phyloP scores from a whole-genome alignment of 2,329 filamentous ascomycete genomes.

The Fusarium floridanum region DNA sequence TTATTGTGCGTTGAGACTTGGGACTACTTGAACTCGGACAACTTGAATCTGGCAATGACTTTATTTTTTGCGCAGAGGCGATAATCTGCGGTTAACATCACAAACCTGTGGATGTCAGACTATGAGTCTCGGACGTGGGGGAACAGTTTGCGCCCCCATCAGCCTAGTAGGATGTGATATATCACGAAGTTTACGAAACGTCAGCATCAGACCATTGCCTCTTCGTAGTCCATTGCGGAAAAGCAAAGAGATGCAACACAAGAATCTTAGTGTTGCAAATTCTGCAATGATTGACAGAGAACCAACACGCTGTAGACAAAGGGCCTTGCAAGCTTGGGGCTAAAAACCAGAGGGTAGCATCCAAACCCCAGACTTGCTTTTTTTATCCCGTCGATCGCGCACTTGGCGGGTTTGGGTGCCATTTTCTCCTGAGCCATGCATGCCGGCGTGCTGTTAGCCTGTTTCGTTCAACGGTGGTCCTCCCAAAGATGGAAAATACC shows the following conservation, averaged over 20 bases:
- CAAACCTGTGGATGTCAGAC: background rate
- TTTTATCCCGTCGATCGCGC: background rate
- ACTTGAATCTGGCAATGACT: background rate
- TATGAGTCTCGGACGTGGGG: background rate
- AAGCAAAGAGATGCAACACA: background rate
- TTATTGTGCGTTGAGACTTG: background rate
- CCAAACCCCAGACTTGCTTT: background rate
- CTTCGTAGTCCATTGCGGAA: background rate
- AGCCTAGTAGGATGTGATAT: background rate
- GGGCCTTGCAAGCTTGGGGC: background rate
- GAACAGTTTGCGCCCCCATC: background rate
- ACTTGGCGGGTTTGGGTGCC: background rate
- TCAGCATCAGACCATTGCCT: background rate
- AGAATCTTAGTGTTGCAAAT: background rate
- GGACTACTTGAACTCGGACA: background rate
- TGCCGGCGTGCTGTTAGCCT: background rate
- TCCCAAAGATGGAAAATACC: background rate
- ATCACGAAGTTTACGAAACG: background rate
- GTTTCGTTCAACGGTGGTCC: background rate
- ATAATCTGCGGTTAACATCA: background rate
- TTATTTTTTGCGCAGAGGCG: background rate
- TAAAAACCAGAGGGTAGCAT: background rate
- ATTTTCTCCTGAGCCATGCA: slow-evolving; percentile 1
- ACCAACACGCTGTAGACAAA: background rate
- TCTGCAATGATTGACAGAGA: background rate